A percentile compares a stretch with the other conserved stretches of the same genome.
Evolutionary conservation across 2,329 filamentous ascomycete genomes (phyloP).

Genomic region (Fonsecaea multimorphosa): DNA sequence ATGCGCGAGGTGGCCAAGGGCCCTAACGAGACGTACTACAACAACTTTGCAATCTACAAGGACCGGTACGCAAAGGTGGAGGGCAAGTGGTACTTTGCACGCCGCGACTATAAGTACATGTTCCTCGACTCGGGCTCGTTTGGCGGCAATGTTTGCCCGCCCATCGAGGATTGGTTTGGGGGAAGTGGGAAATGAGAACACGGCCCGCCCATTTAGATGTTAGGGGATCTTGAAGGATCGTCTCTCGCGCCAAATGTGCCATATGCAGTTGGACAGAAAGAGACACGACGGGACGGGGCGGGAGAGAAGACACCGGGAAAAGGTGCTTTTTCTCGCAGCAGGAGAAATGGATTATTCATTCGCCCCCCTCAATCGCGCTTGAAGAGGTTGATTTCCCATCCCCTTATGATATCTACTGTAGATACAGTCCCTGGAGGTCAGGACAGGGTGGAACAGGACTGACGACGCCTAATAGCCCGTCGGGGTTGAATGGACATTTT

Average conservation of each 20-base stretch:
- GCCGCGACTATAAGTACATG: conserved; percentile 26
- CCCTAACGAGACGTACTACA: conserved; percentile 25
- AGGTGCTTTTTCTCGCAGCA: not conserved
- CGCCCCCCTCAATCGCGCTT: too few relatives aligned
- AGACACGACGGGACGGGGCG: too few relatives aligned
- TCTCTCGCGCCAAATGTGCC: too few relatives aligned
- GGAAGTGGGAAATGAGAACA: too few relatives aligned
- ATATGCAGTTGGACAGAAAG: too few relatives aligned
- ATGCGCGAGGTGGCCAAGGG: conserved; percentile 23
- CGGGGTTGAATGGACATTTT: conserved; percentile 8
- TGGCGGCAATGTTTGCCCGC: conserved; percentile 10
- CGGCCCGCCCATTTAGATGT: too few relatives aligned
- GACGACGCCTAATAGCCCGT: conserved; percentile 9
- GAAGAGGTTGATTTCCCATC: too few relatives aligned
- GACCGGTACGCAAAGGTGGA: conserved; percentile 20
- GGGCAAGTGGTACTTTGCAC: conserved; percentile 21
- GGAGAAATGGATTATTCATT: not conserved
- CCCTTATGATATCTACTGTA: too few relatives aligned
- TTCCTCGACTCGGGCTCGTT: conserved; percentile 26
- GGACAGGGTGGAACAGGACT: not conserved
- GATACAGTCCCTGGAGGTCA: too few relatives aligned
- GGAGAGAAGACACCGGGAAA: too few relatives aligned
- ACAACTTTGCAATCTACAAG: conserved; percentile 27
- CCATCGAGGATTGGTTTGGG: conserved; percentile 14
- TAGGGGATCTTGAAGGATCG: too few relatives aligned